phyloP scores from a whole-genome alignment of 257 asterid genomes.

The Lycium barbarum region DNA sequence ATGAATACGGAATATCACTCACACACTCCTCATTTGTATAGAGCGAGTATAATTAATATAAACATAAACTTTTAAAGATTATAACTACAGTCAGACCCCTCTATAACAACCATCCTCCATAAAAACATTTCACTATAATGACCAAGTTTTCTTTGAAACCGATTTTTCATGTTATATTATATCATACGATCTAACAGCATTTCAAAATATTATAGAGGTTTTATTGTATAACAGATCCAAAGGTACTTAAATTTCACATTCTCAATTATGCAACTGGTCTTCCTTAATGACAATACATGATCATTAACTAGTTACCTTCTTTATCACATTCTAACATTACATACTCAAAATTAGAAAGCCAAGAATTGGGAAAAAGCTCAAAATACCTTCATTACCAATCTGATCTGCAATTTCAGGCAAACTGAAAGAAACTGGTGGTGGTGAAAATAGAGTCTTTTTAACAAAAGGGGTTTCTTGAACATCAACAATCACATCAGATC shows the following conservation, averaged over 20 bases:
- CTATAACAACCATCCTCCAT: no score
- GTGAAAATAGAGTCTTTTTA: constrained; percentile 31
- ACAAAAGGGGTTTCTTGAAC: constrained; percentile 50
- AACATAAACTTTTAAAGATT: not conserved
- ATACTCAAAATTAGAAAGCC: constrained; percentile 1
- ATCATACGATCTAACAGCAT: no score
- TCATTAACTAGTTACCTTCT: constrained; percentile 7
- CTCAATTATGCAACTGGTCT: constrained; percentile 10
- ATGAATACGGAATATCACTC: not conserved
- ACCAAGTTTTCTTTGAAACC: no score
- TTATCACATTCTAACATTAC: not conserved
- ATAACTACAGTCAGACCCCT: not conserved
- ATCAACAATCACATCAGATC: constrained; percentile 54
- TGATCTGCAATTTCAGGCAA: constrained; percentile 39
- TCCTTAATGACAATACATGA: not conserved
- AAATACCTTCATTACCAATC: constrained; percentile 51
- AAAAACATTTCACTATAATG: no score
- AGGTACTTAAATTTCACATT: constrained; percentile 22
- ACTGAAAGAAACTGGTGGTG: constrained; percentile 34
- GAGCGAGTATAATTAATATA: not conserved
- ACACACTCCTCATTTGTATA: not conserved
- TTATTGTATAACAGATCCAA: not conserved
- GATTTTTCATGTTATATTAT: no score
- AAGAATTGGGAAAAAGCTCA: not conserved
- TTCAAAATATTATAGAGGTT: no score